phyloP scores from a whole-genome alignment of 495 filamentous ascomycete species.

The Tuber brumale region DNA sequence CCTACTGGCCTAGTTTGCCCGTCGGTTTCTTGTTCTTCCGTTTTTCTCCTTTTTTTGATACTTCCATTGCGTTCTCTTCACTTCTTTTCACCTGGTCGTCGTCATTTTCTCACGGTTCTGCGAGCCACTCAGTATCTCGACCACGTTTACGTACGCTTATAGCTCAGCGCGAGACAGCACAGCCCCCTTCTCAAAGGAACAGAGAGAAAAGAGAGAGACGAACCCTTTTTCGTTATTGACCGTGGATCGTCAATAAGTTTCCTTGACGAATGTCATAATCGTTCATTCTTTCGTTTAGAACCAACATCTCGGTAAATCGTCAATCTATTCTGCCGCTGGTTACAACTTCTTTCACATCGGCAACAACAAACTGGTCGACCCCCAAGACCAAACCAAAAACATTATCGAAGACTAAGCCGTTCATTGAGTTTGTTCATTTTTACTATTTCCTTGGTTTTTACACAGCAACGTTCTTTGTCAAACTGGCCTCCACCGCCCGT shows the following conservation, averaged over 20 bases:
- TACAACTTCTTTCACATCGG: conserved; percentile 1
- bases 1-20: background rate
- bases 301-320: background rate
- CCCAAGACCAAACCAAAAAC: background rate
- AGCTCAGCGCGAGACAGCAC: background rate
- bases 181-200: background rate
- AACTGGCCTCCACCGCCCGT: background rate
- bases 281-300: conserved; percentile 17
- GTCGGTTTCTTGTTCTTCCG: conserved; percentile 7
- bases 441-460: background rate
- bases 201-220: background rate
- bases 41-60: conserved; percentile 20
- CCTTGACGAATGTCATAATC: conserved; percentile 29
- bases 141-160: conserved; percentile 1
- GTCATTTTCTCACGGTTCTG: conserved; percentile 36
- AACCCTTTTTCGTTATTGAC: conserved; percentile 19
- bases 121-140: conserved; percentile 21
- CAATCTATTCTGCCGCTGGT: background rate
- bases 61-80: background rate
- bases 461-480: conserved; percentile 1
- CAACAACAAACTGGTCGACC: conserved; percentile 3
- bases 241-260: conserved; percentile 37
- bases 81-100: conserved; percentile 24
- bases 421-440: background rate
- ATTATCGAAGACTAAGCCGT: background rate